Percentiles rank a stretch among this genome's conserved stretches.
phyloP scores from a whole-genome alignment of 441 rosid genomes.

The Jatropha podagrica region DNA sequence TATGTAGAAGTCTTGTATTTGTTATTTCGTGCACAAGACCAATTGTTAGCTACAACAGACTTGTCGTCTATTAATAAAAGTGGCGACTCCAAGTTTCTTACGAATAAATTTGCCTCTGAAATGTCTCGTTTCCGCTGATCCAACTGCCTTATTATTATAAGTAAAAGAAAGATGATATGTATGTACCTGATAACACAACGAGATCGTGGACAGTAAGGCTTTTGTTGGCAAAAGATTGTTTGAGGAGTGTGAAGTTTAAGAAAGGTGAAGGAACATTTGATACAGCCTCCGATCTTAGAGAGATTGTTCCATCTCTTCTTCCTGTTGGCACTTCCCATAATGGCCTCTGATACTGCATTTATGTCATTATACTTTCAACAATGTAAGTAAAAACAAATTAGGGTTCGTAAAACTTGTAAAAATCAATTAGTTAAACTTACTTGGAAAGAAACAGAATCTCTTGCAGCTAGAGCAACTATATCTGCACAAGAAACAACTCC shows the following conservation, averaged over 20 bases:
- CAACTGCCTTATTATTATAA: too few species aligned
- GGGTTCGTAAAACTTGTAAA: background rate
- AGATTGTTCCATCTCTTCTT: conserved; percentile 58
- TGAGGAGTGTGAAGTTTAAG: conserved; percentile 48
- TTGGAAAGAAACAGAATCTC: conserved; percentile 66
- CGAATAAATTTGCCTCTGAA: too few species aligned
- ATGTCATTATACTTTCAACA: background rate
- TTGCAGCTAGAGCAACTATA: conserved; percentile 79
- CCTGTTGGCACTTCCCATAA: conserved; percentile 65
- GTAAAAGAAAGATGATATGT: background rate
- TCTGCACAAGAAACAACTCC: conserved; percentile 86
- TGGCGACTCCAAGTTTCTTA: too few species aligned
- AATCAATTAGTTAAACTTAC: conserved; percentile 29
- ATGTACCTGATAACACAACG: conserved; percentile 59
- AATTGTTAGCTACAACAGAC: too few species aligned
- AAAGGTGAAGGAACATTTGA: conserved; percentile 50
- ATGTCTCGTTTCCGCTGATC: too few species aligned
- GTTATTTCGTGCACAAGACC: background rate
- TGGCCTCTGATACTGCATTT: conserved; percentile 38
- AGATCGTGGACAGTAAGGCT: conserved; percentile 54
- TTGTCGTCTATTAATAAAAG: too few species aligned
- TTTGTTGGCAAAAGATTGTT: conserved; percentile 43
- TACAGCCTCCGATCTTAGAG: conserved; percentile 42
- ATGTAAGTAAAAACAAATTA: background rate
- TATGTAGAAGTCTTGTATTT: too few species aligned